Evolutionary conservation across 1,139 yeast species (phyloP).

Genomic region (Sugiyamaella grinbergsii): DNA sequence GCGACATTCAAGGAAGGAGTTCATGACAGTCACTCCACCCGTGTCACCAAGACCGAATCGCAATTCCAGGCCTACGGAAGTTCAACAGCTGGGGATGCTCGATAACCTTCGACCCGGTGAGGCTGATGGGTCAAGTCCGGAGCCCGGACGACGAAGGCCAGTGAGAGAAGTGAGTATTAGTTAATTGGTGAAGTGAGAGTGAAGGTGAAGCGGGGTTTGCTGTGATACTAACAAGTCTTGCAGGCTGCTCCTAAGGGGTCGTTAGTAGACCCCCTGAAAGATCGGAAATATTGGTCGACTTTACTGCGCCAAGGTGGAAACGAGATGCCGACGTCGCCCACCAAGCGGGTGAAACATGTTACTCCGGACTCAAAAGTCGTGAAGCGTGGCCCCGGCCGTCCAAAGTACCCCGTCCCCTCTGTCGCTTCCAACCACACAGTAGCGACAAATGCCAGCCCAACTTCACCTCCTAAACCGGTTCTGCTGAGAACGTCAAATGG

Average conservation of each 20-base stretch:
- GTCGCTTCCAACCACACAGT: no score
- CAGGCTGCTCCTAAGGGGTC: conserved; percentile 32
- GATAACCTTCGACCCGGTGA: conserved; percentile 2
- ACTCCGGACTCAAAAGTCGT: no score
- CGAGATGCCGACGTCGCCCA: conserved; percentile 2
- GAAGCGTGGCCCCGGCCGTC: no score
- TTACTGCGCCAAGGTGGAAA: conserved; percentile 21
- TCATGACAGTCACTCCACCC: no score
- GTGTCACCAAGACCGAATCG: not conserved
- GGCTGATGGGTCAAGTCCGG: conserved; percentile 4
- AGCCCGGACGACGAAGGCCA: conserved; percentile 10
- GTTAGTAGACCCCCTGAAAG: conserved; percentile 31
- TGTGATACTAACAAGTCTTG: not conserved
- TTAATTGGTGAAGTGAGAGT: not conserved
- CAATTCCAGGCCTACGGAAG: not conserved
- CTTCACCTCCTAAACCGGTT: not conserved
- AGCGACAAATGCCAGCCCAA: no score
- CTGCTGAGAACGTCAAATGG: not conserved
- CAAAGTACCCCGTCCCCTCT: no score
- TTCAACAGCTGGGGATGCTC: not conserved
- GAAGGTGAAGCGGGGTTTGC: not conserved
- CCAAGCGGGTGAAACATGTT: not conserved
- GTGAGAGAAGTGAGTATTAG: conserved; percentile 9
- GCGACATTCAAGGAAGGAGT: no score
- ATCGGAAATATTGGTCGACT: conserved; percentile 29